phyloP scores from a whole-genome alignment of 2,329 filamentous ascomycete genomes.

The Penicillium hordei region DNA sequence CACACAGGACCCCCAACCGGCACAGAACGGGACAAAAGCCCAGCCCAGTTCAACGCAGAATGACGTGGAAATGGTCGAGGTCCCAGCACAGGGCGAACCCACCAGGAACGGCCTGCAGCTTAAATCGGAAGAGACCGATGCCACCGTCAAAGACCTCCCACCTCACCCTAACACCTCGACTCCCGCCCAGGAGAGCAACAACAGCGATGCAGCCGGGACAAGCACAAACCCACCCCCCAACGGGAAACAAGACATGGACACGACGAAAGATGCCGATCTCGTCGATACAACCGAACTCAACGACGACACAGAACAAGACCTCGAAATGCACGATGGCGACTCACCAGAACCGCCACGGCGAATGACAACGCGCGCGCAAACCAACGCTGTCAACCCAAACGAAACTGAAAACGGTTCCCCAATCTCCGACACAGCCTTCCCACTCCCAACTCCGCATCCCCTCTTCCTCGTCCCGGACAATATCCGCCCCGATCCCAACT shows the following conservation, averaged over 20 bases:
- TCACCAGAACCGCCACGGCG: constrained; percentile 45
- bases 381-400: constrained; percentile 36
- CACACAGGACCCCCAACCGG: constrained; percentile 7
- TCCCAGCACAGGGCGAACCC: constrained; percentile 11
- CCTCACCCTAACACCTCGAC: constrained; percentile 28
- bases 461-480: constrained; percentile 57
- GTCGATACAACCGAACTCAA: constrained; percentile 19
- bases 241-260: constrained; percentile 16
- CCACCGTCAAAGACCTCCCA: constrained; percentile 35
- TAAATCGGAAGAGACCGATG: constrained; percentile 41
- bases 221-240: constrained; percentile 4
- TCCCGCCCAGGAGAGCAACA: constrained; percentile 2
- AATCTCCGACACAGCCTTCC: constrained; percentile 31
- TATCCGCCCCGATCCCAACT: constrained; percentile 53
- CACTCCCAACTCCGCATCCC: constrained; percentile 51
- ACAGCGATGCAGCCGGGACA: not conserved
- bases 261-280: constrained; percentile 12
- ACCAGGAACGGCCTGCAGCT: constrained; percentile 15
- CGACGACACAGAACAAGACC: constrained; percentile 30
- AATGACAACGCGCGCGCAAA: constrained; percentile 49
- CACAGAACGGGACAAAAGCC: constrained; percentile 1
- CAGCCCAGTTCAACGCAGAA: constrained; percentile 3
- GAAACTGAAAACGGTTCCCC: constrained; percentile 30
- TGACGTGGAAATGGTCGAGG: constrained; percentile 39
- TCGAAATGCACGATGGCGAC: constrained; percentile 36